Evolutionary conservation across 106 monocot genomes (phyloP).

Genomic region (Dioscorea zingiberensis): DNA sequence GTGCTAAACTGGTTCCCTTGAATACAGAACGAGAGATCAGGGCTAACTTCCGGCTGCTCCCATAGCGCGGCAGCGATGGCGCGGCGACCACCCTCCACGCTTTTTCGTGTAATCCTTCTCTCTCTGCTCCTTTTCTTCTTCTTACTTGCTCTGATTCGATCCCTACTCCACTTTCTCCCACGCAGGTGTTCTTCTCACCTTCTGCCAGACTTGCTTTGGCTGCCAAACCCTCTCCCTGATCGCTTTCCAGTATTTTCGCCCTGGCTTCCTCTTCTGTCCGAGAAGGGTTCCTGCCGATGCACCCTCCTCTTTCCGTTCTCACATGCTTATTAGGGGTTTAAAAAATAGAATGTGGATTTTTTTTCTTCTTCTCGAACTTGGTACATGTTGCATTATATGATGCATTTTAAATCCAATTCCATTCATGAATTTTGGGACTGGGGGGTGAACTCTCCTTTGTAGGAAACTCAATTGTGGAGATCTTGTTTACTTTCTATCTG

Average conservation of each 20-base stretch:
- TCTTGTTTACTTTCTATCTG: too few relatives aligned
- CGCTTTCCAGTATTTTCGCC: background rate
- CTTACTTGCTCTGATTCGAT: background rate
- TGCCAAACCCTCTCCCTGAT: constrained; percentile 5
- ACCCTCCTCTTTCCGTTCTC: too few relatives aligned
- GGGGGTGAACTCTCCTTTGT: too few relatives aligned
- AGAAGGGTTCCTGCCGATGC: constrained; percentile 11
- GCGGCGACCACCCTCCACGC: constrained; percentile 14
- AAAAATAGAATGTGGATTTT: too few relatives aligned
- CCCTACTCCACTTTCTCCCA: background rate
- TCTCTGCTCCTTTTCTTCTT: constrained; percentile 1
- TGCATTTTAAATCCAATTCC: too few relatives aligned
- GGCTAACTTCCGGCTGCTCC: background rate
- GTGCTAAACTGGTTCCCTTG: too few relatives aligned
- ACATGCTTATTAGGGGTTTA: too few relatives aligned
- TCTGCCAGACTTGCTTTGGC: constrained; percentile 1
- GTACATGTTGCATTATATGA: too few relatives aligned
- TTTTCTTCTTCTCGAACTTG: too few relatives aligned
- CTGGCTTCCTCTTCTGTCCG: background rate
- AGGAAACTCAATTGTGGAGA: too few relatives aligned
- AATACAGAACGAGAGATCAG: too few relatives aligned
- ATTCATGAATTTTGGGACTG: too few relatives aligned
- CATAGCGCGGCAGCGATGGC: constrained; percentile 18
- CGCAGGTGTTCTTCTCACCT: constrained; percentile 15
- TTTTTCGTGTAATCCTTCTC: constrained; percentile 21